Evolutionary conservation across 805 yeast species (phyloP).

Genomic region (Candida nonsorbophila): DNA sequence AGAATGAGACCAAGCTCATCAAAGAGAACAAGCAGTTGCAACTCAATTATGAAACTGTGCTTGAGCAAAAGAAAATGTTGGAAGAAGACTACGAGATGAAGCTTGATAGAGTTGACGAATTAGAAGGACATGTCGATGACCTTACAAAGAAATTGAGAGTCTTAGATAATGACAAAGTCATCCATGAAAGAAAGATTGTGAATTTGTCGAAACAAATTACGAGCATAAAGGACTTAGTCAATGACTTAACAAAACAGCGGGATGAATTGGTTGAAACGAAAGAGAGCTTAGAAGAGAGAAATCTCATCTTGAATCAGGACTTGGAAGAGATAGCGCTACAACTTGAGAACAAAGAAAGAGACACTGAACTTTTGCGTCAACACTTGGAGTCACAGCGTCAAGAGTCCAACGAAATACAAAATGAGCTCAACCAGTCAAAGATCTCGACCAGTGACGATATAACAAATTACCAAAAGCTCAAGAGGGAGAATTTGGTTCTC

Average conservation of each 20-base stretch:
- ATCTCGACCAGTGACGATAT: slow-evolving; percentile 21
- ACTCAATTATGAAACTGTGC: slow-evolving; percentile 50
- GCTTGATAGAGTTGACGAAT: slow-evolving; percentile 36
- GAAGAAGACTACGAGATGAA: slow-evolving; percentile 29
- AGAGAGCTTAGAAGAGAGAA: slow-evolving; percentile 24
- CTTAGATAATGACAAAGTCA: slow-evolving; percentile 28
- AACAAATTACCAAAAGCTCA: slow-evolving; percentile 28
- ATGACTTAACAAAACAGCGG: slow-evolving; percentile 58
- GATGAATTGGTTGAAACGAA: slow-evolving; percentile 46
- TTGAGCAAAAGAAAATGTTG: slow-evolving; percentile 17
- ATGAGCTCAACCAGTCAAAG: slow-evolving; percentile 31
- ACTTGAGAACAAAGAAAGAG: slow-evolving; percentile 21
- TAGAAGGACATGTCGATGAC: slow-evolving; percentile 24
- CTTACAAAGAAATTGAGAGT: slow-evolving; percentile 21
- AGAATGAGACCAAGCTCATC: slow-evolving; percentile 60
- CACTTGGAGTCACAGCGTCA: slow-evolving; percentile 29
- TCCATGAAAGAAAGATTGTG: slow-evolving; percentile 30
- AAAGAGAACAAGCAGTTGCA: slow-evolving; percentile 59
- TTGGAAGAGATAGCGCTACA: slow-evolving; percentile 19
- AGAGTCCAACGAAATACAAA: slow-evolving; percentile 26
- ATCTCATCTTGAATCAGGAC: slow-evolving; percentile 18
- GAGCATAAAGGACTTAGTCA: slow-evolving; percentile 53
- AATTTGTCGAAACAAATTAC: slow-evolving; percentile 45
- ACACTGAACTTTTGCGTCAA: slow-evolving; percentile 23
- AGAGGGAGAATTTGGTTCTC: slow-evolving; percentile 51